Evolutionary conservation across 352 stramenopile genomes (phyloP), one percentile per base, ranked within the genome.

Genomic region (Thalassiosira livingstoniorum): DNA sequence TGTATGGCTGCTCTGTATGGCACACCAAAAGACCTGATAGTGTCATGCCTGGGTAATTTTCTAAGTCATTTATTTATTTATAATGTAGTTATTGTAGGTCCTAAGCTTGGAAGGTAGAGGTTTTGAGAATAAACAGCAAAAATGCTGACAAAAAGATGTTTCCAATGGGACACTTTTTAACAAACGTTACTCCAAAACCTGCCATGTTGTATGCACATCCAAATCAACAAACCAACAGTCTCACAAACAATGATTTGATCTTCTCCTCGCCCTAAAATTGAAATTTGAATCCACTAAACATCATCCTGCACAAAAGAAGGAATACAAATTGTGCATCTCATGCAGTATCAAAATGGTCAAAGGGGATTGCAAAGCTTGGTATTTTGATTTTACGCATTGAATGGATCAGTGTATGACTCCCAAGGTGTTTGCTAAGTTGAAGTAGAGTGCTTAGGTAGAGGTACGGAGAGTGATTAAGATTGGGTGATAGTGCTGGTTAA

Each of bases 321-420:
- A 94, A 80, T 98, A 98, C 89, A 91, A 97, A 71, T 95, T 91
- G 18, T 98, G 96, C 85, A 88, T 97, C 57, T 90, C 96, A 75
- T 95, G 96, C 75, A 97, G 98, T 78, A 94, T 92, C 61, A 92
- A 91, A 78, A 97, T 97, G 89, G 95, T 95, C 61, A 94, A 98
- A 42, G 96, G 96, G 39, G 92, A 95, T 67, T 98, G 96, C 86
- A 96, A 98, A 80, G 95, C 95, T 80, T 97, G 98, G 92, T 98
- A 98, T 89, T 98, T 98, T 82, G 96, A 98, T 88, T 95, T 96
- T 77, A 91, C 98, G 80, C 95, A 98, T 91, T 98, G 96, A 88
- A 94, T 98, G 67, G 96, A 98, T 88, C 95, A 97, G 94, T 98
- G 96, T 89, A 95, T 97, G 70, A 96, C 97, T 47, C 96, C 96